Base-by-base conservation (phyloP, 306 rosid species). In the Sindora glabra region DNA sequence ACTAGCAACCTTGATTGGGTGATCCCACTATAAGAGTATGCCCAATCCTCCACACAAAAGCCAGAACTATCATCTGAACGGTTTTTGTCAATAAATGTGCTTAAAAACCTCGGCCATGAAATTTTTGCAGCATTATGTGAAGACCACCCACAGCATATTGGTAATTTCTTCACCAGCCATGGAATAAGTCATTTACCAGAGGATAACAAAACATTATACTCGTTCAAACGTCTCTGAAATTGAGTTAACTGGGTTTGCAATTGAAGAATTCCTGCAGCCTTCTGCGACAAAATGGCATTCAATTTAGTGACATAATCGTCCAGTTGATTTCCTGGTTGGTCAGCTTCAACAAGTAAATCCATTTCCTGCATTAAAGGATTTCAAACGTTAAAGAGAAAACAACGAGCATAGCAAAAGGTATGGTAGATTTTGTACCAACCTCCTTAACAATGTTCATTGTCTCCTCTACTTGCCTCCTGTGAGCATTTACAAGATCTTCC, bases 381-480 rank as follows among this genome's bases (percentile, higher is more conserved):
- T 36, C 51, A 12, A 59, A 63, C 59, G 34, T 68, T 37, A 33
- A 59, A 60, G 14, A 36, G 11, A 51, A 39, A 29, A 30, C 25
- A n/a, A n/a, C 51, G 33, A 48, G 46, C 29, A 23, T 32, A 26
- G 26, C 18, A 36, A 52, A 26, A 21, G 11, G 40, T 19, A 21
- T 16, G 50, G 47, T 68, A 59, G 16, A 65, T 40, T n/a, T n/a
- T 44, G 62, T 42, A 48, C 76, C 5, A 36, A 83, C 96, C 98
- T 87, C 95, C 68, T 72, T 74, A 71, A 85, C 95, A 67, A 81
- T 83, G 71, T 88, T 84, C 37, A 91, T 88, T 27, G 95, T 85
- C 79, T 88, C 90, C 86, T 91, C 95, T 69, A 88, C 95, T 79
- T 83, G 96, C 77, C 71, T 81, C 52, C 86, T 75, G 61, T 91